A percentile compares a stretch with the other conserved stretches of the same genome.
Conservation (phyloP, 2,329 filamentous ascomycete genomes). For the Fusarium marasasianum region DNA sequence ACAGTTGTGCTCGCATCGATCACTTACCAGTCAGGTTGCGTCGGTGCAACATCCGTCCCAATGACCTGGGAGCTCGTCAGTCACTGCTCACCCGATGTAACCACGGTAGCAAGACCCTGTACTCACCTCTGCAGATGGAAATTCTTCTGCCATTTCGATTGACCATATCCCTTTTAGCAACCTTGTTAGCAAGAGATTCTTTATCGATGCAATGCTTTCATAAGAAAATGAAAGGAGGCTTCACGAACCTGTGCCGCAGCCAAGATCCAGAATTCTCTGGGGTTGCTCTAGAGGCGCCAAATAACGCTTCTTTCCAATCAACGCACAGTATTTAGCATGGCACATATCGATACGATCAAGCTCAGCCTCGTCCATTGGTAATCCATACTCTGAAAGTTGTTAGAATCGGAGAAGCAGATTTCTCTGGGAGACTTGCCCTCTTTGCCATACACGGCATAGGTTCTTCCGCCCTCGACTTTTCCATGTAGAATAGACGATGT, state of each 20-base stretch:
- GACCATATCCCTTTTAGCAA: conserved; percentile 41
- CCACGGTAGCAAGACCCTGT: background rate
- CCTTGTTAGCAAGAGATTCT: background rate
- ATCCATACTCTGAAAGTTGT: conserved; percentile 46
- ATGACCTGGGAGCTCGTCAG: conserved; percentile 22
- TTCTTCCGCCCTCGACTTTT: conserved; percentile 45
- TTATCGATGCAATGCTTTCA: no score
- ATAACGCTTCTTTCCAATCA: conserved; percentile 42
- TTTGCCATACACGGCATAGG: conserved; percentile 50
- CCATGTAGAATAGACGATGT: conserved; percentile 41
- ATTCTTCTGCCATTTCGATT: conserved; percentile 51
- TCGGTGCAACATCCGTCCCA: conserved; percentile 35
- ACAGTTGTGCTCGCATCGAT: background rate
- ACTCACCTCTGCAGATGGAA: conserved; percentile 27
- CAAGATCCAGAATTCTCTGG: conserved; percentile 45
- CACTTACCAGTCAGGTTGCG: conserved; percentile 32
- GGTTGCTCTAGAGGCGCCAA: conserved; percentile 37
- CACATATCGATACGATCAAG: conserved; percentile 54
- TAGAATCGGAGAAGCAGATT: background rate
- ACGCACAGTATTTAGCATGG: conserved; percentile 48
- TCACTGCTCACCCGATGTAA: background rate
- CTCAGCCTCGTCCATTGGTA: conserved; percentile 54
- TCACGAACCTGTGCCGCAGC: conserved; percentile 43
- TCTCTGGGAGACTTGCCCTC: conserved; percentile 27
- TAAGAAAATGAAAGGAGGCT: no score